Evolutionary conservation across 2,329 filamentous ascomycete species (phyloP), one percentile per base, ranked within the genome.

Genomic region (Penicillium sp.): DNA sequence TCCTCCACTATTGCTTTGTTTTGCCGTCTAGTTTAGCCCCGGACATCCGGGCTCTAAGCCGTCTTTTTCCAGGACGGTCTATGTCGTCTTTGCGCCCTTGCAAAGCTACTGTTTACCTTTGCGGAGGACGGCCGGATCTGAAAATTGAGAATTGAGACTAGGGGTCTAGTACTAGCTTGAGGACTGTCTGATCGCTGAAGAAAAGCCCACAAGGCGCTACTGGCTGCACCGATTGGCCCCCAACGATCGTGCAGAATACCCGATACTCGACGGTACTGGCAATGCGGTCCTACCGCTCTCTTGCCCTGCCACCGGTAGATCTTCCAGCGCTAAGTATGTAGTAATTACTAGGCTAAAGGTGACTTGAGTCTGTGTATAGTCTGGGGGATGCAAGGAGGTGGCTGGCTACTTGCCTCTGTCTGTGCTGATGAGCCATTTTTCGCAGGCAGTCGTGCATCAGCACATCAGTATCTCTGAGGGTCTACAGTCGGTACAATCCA

Each of bases 41-140:
- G 49, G 38, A 53, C 44, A 59, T 60, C 66, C 65, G 64, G 67
- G 63, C 58, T 64, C 64, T 24, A 40, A n/a, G 55, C 66, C 65
- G 59, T 62, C 35, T 59, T 56, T 56, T 38, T 38, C 24, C 33
- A 17, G 9, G 9, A 26, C 12, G n/a, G n/a, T 38, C 17, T 51
- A n/a, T 51, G 19, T 51, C 35, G 9, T 17, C 44, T 15, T 22
- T 17, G 7, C 4, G 40, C 4, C n/a, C 8, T 42, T 2, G n/a
- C 40, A 3, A 10, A 22, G 12, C 10, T 42, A 22, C 5, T 44
- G 5, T 28, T 9, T 4, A 3, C 24, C 44, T 17, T 15, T 28
- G 12, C 15, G 8, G 6, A 0, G 26, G 12, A 7, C 12, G 5
- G 24, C 24, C 13, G n/a, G 44, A 47, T 47, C 28, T 24, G 26